phyloP scores from a whole-genome alignment of 202 grass and related monocot species.

The Carex sylvatica region DNA sequence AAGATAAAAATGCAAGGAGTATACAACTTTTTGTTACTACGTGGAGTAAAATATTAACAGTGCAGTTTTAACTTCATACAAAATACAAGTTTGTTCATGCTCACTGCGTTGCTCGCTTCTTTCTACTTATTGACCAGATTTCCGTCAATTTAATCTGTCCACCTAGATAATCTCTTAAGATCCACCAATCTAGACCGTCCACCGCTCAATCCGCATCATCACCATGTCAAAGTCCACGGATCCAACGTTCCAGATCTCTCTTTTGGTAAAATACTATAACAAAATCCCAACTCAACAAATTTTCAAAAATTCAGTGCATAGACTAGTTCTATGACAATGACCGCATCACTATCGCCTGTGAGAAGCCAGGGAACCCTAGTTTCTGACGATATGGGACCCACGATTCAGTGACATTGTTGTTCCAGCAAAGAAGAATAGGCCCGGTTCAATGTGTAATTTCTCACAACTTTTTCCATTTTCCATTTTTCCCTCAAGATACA shows the following conservation, averaged over 20 bases:
- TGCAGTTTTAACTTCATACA: too few relatives aligned
- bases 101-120: not conserved
- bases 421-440: not conserved
- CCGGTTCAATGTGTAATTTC: conserved; percentile 3
- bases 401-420: not conserved
- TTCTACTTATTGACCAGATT: conserved; percentile 14
- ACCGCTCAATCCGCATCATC: not conserved
- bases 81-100: too few relatives aligned
- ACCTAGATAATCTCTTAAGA: not conserved
- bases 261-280: conserved; percentile 6
- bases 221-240: not conserved
- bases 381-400: not conserved
- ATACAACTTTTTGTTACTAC: too few relatives aligned
- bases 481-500: conserved; percentile 15
- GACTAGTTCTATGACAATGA: not conserved
- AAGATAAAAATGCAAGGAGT: too few relatives aligned
- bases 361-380: not conserved
- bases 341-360: not conserved
- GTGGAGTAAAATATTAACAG: too few relatives aligned
- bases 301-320: not conserved
- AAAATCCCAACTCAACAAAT: conserved; percentile 1
- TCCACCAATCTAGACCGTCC: conserved; percentile 17
- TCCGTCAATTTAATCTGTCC: not conserved
- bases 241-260: conserved; percentile 26
- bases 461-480: not conserved